phyloP scores from a whole-genome alignment of 2,329 filamentous ascomycete genomes.

The Fusarium camptoceras region DNA sequence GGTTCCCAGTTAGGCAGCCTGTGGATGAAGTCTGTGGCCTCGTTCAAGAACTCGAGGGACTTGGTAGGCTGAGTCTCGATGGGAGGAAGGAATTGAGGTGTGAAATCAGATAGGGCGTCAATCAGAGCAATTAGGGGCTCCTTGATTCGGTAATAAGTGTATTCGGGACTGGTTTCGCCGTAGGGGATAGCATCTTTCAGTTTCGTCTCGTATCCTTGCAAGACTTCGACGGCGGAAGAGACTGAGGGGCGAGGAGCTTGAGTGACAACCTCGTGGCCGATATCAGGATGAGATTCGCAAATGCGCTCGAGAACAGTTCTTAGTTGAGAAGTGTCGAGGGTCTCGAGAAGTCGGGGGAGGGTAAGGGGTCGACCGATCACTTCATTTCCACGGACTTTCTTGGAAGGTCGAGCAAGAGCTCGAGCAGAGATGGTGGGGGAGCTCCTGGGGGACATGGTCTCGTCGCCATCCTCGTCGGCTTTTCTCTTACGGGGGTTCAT shows the following conservation, averaged over 20 bases:
- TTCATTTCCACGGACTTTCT: slow-evolving; percentile 74
- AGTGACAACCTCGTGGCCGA: slow-evolving; percentile 85
- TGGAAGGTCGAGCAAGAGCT: slow-evolving; percentile 73
- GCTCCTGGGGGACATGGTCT: slow-evolving; percentile 87
- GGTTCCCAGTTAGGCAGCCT: slow-evolving; percentile 91
- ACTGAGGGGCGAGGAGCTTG: slow-evolving; percentile 90
- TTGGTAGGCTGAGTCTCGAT: slow-evolving; percentile 85
- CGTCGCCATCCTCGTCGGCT: slow-evolving; percentile 81
- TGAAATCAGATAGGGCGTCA: slow-evolving; percentile 93
- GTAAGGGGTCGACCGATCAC: slow-evolving; percentile 67
- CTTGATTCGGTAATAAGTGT: slow-evolving; percentile 92
- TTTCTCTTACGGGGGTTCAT: slow-evolving; percentile 82
- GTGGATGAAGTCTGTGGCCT: slow-evolving; percentile 90
- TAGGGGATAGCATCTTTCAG: slow-evolving; percentile 87
- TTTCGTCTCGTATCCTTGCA: slow-evolving; percentile 82
- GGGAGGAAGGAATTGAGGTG: slow-evolving; percentile 93
- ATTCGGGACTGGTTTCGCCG: slow-evolving; percentile 86
- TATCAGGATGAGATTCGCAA: slow-evolving; percentile 88
- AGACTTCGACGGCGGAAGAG: slow-evolving; percentile 80
- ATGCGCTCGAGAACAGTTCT: slow-evolving; percentile 89
- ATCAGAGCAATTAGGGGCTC: slow-evolving; percentile 83
- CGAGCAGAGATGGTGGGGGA: slow-evolving; percentile 82
- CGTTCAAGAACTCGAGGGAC: slow-evolving; percentile 88
- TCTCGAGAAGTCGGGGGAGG: slow-evolving; percentile 86
- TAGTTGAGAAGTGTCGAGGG: slow-evolving; percentile 86